phyloP scores from a whole-genome alignment of 2,329 filamentous ascomycete species.

The Diaporthe ilicicola region DNA sequence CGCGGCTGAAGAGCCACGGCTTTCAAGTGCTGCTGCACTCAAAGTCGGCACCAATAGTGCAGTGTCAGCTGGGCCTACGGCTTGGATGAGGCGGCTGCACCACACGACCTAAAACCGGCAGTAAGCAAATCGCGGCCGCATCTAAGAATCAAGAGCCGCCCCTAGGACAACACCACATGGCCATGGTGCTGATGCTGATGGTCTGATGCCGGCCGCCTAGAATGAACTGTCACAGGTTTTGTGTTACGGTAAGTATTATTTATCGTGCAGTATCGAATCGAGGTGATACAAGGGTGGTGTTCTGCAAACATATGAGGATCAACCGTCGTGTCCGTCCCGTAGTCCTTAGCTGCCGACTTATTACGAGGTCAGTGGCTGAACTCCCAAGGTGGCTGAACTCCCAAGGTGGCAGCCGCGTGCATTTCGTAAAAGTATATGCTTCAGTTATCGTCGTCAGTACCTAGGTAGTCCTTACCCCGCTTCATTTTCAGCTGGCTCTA shows the following conservation, averaged over 20 bases:
- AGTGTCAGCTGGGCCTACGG: background rate
- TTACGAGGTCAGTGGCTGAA: constrained; percentile 8
- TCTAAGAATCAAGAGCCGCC: background rate
- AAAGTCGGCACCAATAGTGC: background rate
- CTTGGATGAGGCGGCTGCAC: background rate
- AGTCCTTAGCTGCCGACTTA: background rate
- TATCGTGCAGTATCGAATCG: background rate
- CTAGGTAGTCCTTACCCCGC: no score
- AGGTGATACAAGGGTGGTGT: background rate
- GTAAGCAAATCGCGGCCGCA: constrained; percentile 4
- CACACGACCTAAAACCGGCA: constrained; percentile 4
- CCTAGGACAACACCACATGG: background rate
- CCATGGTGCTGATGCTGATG: background rate
- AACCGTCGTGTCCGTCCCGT: background rate
- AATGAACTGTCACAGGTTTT: background rate
- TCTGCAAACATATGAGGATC: background rate
- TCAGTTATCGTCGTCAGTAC: background rate
- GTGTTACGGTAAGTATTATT: background rate
- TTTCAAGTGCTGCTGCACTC: background rate
- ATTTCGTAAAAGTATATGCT: background rate
- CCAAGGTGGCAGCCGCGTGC: background rate
- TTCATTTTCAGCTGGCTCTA: background rate
- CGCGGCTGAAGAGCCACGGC: background rate
- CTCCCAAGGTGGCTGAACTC: background rate
- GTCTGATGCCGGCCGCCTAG: background rate